Evolutionary conservation across 768 basidiomycete genomes (phyloP), one percentile per base, ranked within the genome.

Genomic region (Amanita pallidorosea): DNA sequence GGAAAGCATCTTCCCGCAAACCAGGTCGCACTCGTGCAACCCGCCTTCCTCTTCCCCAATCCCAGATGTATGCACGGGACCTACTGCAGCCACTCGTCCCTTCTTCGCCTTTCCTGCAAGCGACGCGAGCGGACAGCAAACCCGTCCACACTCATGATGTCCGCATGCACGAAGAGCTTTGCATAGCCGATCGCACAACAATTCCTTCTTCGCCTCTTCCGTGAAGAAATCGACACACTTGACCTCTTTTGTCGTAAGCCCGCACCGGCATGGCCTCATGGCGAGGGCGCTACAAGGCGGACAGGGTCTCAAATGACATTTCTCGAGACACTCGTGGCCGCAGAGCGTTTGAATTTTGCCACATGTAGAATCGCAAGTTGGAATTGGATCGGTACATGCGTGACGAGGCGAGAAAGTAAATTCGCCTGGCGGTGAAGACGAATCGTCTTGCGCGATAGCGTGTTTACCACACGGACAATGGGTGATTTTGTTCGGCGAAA

Each of bases 111-210:
- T 55, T 18, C 63, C 54, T 11, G 75, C 72, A 4, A 87, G 67
- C 17, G 74, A 78, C 0, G 91, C 85, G 0, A 97, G 75, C 0
- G 96, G 94, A 59, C 96, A 99, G 62, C 96, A 98, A 7, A 84
- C 53, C 3, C 93, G 75, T 15, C 73, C 71, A 61, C 96, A 98
- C 54, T 85, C 82, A 59, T 99, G 96, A 18, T 82, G 72, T 0
- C 94, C 90, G 61, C 96, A 98, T 7, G 79, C 75, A 13, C 92
- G 79, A 8, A 91, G 68, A 0, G 83, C 87, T 17, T 69, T 67
- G 61, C 96, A 99, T 1, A 82, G 77, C 29, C 79, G 76, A 51
- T 91, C 85, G 64, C 96, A 98, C 1, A 85, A 64, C 37, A 93
- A 74, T 51, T 89, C 85, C 2, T 63, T 67, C 48, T 71, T 70